phyloP scores from a whole-genome alignment of 805 yeast species.

The Schizosaccharomyces octosporus region DNA sequence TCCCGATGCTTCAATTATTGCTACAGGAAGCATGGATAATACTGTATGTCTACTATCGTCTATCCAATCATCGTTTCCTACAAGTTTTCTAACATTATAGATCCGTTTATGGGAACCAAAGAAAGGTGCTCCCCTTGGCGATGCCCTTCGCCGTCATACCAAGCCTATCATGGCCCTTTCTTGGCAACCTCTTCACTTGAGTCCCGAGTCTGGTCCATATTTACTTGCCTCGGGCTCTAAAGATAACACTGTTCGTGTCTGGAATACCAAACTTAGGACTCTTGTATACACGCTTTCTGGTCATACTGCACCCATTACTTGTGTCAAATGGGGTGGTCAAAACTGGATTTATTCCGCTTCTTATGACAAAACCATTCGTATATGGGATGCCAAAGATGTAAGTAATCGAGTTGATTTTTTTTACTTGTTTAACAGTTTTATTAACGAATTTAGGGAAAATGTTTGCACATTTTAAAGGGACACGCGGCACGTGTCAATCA shows the following conservation, averaged over 20 bases:
- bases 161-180: conserved; percentile 75
- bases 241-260: conserved; percentile 67
- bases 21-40: conserved; percentile 90
- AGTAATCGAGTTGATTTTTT: not conserved
- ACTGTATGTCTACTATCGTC: conserved; percentile 15
- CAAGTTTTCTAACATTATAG: not conserved
- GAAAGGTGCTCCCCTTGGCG: conserved; percentile 51
- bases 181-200: conserved; percentile 87
- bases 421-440: not conserved
- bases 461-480: conserved; percentile 53
- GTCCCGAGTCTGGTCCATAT: conserved; percentile 34
- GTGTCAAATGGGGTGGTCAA: conserved; percentile 93
- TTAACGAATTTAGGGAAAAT: conserved; percentile 25
- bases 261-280: conserved; percentile 58
- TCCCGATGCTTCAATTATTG: conserved; percentile 73
- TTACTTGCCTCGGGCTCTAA: conserved; percentile 70
- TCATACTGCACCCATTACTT: conserved; percentile 68
- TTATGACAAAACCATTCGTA: conserved; percentile 79
- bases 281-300: conserved; percentile 57
- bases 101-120: conserved; percentile 66
- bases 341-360: conserved; percentile 69
- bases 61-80: not conserved
- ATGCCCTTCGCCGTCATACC: conserved; percentile 51
- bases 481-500: conserved; percentile 98
- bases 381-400: conserved; percentile 52